Conservation (phyloP, 495 filamentous ascomycete species). For the Halenospora varia region DNA sequence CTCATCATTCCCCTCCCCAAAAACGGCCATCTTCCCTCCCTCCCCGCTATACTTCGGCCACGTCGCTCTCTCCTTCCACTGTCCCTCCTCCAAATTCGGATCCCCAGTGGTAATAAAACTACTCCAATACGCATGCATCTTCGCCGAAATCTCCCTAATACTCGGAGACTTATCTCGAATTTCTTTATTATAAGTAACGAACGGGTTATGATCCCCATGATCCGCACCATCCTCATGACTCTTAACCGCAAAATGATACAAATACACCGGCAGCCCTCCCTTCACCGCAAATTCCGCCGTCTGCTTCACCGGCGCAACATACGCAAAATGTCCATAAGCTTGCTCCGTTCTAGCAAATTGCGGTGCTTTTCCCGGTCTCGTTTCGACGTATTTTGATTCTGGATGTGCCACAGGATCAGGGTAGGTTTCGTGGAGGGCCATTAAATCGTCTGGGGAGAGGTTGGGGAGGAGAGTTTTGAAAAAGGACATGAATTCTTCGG, state of each 20-base stretch:
- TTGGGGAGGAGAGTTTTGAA: slow-evolving; percentile 52
- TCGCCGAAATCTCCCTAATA: slow-evolving; percentile 44
- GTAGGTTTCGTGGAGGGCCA: slow-evolving; percentile 49
- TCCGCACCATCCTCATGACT: slow-evolving; percentile 47
- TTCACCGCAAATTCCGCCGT: slow-evolving; percentile 48
- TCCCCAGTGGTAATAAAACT: slow-evolving; percentile 52
- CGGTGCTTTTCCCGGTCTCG: slow-evolving; percentile 35
- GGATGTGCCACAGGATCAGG: slow-evolving; percentile 44
- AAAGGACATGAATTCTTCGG: slow-evolving; percentile 48
- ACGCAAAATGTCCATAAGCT: slow-evolving; percentile 63
- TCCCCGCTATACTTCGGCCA: slow-evolving; percentile 16
- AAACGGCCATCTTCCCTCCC: slow-evolving; percentile 37
- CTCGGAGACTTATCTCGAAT: slow-evolving; percentile 36
- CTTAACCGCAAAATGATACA: slow-evolving; percentile 56
- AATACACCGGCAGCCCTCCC: slow-evolving; percentile 41
- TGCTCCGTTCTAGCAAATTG: slow-evolving; percentile 59
- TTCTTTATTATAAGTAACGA: slow-evolving; percentile 49
- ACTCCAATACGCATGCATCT: slow-evolving; percentile 51
- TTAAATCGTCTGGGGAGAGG: slow-evolving; percentile 40
- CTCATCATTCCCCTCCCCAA: slow-evolving; percentile 63
- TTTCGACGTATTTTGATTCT: slow-evolving; percentile 36
- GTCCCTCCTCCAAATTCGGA: slow-evolving; percentile 36
- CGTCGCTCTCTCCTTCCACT: slow-evolving; percentile 2
- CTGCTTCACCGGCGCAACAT: slow-evolving; percentile 61
- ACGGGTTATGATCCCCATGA: slow-evolving; percentile 54